Conservation (phyloP, 179 eudicot genomes). For the Beta corolliflora region DNA sequence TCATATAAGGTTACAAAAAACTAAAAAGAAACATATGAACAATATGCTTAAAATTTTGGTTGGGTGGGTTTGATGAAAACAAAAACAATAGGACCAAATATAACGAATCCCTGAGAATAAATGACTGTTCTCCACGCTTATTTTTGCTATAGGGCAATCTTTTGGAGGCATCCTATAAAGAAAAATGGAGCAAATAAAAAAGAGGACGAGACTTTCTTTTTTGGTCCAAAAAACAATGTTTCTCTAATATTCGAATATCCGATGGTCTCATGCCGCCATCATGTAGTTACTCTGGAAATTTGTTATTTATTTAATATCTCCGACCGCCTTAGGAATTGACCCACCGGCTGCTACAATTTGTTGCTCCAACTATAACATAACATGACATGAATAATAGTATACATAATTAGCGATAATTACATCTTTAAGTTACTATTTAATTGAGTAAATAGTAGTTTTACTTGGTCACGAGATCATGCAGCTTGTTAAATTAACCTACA, state of each 20-base stretch:
- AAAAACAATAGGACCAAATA: no score
- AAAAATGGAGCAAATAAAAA: no score
- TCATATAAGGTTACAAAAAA: neutral
- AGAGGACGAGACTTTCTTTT: neutral
- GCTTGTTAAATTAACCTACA: no score
- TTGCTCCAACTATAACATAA: slow-evolving; percentile 46
- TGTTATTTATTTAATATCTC: neutral
- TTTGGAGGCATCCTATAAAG: no score
- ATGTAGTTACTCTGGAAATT: neutral
- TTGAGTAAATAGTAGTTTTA: neutral
- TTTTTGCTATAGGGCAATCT: no score
- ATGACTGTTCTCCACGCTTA: no score
- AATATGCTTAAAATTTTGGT: neutral
- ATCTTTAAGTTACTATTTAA: neutral
- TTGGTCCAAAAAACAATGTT: neutral
- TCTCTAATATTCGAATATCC: neutral
- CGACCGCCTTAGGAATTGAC: slow-evolving; percentile 29
- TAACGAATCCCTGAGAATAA: no score
- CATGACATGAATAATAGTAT: neutral
- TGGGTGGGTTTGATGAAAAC: no score
- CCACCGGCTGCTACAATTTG: slow-evolving; percentile 59
- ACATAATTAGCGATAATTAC: neutral
- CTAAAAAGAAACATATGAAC: neutral
- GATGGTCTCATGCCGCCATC: neutral
- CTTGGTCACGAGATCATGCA: no score